These are phyloP conservation scores for Thelephora aurantiotincta DNA, from an alignment of 768 basidiomycete species.

Conservation along the genomic window DNA sequence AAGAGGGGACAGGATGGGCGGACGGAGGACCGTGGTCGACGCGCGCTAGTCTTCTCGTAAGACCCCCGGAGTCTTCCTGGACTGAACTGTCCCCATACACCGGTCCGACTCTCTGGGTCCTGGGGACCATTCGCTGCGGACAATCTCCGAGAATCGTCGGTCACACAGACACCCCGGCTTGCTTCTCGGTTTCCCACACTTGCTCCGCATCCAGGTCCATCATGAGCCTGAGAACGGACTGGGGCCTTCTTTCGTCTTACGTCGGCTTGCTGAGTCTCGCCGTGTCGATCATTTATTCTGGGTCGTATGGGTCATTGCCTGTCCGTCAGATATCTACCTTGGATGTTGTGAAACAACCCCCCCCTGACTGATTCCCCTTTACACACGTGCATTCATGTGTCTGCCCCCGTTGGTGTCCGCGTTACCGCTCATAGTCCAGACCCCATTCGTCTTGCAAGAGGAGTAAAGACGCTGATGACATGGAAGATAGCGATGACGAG, in stretches of 20 bases:
- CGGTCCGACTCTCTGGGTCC: too few relatives aligned
- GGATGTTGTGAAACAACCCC: not conserved
- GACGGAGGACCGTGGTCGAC: too few relatives aligned
- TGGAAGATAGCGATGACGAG: constrained; percentile 45
- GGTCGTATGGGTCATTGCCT: constrained; percentile 54
- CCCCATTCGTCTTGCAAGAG: constrained; percentile 7
- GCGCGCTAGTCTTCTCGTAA: too few relatives aligned
- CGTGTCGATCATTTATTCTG: constrained; percentile 50
- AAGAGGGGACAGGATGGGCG: too few relatives aligned
- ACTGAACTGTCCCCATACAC: too few relatives aligned
- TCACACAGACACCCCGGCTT: too few relatives aligned
- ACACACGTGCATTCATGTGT: not conserved
- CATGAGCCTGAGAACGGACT: constrained; percentile 20
- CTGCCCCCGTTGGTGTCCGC: not conserved
- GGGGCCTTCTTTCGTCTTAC: constrained; percentile 53
- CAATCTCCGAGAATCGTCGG: too few relatives aligned
- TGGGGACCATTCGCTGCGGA: too few relatives aligned
- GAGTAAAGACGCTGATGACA: constrained; percentile 19
- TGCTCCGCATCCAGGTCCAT: not conserved
- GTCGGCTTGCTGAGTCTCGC: constrained; percentile 56
- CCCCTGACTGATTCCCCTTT: not conserved
- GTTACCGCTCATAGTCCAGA: constrained; percentile 5
- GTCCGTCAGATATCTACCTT: constrained; percentile 25
- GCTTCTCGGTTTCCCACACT: too few relatives aligned
- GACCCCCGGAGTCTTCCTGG: too few relatives aligned